Conservation (phyloP, 2,329 filamentous ascomycete genomes). For the Paramyrothecium sp. region DNA sequence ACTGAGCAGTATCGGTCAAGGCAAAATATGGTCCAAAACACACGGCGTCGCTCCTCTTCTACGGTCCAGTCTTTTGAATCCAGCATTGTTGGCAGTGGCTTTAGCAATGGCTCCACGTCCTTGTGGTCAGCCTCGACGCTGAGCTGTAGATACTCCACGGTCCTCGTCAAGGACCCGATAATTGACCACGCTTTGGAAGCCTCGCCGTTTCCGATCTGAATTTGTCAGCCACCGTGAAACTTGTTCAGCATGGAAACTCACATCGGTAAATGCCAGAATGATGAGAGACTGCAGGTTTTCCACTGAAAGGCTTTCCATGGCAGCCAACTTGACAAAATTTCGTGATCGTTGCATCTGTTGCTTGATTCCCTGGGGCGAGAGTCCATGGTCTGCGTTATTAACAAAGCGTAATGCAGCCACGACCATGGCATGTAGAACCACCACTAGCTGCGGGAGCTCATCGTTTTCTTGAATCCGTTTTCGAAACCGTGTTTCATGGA, state of each 20-base stretch:
- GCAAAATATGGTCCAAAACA: constrained; percentile 35
- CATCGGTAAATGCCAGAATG: constrained; percentile 34
- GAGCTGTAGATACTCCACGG: constrained; percentile 26
- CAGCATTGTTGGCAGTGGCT: constrained; percentile 21
- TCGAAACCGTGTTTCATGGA: constrained; percentile 29
- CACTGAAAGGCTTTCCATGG: constrained; percentile 29
- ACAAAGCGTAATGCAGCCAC: constrained; percentile 21
- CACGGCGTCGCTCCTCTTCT: constrained; percentile 28
- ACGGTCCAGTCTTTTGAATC: constrained; percentile 21
- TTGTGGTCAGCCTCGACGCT: constrained; percentile 23
- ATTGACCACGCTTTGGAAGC: constrained; percentile 23
- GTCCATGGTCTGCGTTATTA: constrained; percentile 13
- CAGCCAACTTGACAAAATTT: constrained; percentile 16
- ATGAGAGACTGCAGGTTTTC: constrained; percentile 33
- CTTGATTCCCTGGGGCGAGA: not conserved
- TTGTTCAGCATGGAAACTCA: constrained; percentile 9
- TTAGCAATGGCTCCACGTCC: constrained; percentile 23
- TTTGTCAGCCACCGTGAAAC: not conserved
- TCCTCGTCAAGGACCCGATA: constrained; percentile 22
- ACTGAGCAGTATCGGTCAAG: constrained; percentile 31
- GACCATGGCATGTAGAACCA: constrained; percentile 33
- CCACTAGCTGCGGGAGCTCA: constrained; percentile 19
- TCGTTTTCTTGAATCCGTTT: constrained; percentile 16
- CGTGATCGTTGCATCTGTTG: constrained; percentile 2
- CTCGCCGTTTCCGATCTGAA: constrained; percentile 23